Base-by-base conservation (phyloP, 2,329 filamentous ascomycete species). In the Diaporthe aspalathi region DNA sequence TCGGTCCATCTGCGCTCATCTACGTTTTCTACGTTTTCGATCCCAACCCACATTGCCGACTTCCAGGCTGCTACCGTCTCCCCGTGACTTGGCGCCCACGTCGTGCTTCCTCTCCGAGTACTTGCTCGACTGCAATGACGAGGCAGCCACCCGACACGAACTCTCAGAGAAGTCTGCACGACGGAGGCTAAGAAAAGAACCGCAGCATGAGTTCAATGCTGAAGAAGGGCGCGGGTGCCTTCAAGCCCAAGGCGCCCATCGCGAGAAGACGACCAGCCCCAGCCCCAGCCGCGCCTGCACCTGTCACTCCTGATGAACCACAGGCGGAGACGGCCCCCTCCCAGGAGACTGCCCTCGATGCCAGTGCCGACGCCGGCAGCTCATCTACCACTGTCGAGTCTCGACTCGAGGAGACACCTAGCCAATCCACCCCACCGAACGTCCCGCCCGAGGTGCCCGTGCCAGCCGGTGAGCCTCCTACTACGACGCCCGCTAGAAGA, bases 211-310 rank as follows among this genome's bases (percentile, higher is more conserved):
- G 87, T 82, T 88, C 86, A 72, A 91, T 92, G 83, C 86, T 91
- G 80, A 93, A 93, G 83, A 92, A 93, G 81, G 86, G 86, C 75
- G 83, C 86, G 71, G 85, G 72, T 35, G 72, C 85, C 82, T 93
- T 94, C 83, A 92, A 92, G 79, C 92, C 92, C 54, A 94, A 92
- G 83, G 88, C 88, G 74, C 89, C 88, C 40, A 79, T 82, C 43
- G 84, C 85, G 74, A 88, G 90, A 77, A 85, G 85, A 73, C 83
- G 84, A 74, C 81, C 83, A 69, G 79, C 83, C 79, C 81, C 83
- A 69, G 79, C 83, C 79, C 70, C 78, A 81, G 70, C 77, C 77
- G 70, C 78, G 60, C 76, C 83, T 53, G 79, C 83, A 40, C 73
- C 73, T 54, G 74, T 76, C 29, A 66, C 76, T 12, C 70, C 74